These are phyloP conservation scores for Populus nigra DNA, from an alignment of 345 rosid genomes.

Conservation along the genomic window DNA sequence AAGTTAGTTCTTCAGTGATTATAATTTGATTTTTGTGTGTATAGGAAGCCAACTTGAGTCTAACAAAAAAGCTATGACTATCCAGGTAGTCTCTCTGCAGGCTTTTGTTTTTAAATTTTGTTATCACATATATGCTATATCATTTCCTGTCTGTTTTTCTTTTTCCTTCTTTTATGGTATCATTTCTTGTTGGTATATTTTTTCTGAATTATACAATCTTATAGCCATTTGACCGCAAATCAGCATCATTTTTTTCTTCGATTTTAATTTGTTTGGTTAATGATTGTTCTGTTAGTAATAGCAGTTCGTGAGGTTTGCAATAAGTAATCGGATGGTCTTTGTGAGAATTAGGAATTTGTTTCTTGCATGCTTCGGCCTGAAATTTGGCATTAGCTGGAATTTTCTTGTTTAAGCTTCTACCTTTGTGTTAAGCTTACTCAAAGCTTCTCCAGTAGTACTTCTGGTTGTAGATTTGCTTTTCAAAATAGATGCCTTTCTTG, in stretches of 20 bases:
- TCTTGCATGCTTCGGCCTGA: not conserved
- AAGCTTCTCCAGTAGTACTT: not conserved
- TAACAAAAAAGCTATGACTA: conserved; percentile 62
- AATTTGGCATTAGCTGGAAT: not conserved
- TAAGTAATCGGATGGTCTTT: not conserved
- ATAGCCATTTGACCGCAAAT: not conserved
- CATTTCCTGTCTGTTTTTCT: not conserved
- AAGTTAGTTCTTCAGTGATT: not conserved
- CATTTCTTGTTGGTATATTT: not conserved
- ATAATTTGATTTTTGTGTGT: not conserved
- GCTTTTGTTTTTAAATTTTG: not conserved
- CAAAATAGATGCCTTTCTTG: too few relatives aligned
- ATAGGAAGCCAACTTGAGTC: conserved; percentile 57
- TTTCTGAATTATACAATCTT: not conserved
- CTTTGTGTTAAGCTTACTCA: not conserved
- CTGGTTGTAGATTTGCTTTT: too few relatives aligned
- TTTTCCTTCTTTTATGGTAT: not conserved
- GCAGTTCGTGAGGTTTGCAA: not conserved
- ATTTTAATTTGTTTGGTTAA: not conserved
- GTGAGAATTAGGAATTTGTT: not conserved
- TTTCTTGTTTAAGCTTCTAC: not conserved
- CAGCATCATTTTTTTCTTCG: not conserved
- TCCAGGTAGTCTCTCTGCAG: conserved; percentile 41
- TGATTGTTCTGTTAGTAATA: not conserved
- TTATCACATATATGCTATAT: not conserved